Base-by-base conservation (phyloP, 2,329 filamentous ascomycete genomes). In the Talaromyces funiculosus region DNA sequence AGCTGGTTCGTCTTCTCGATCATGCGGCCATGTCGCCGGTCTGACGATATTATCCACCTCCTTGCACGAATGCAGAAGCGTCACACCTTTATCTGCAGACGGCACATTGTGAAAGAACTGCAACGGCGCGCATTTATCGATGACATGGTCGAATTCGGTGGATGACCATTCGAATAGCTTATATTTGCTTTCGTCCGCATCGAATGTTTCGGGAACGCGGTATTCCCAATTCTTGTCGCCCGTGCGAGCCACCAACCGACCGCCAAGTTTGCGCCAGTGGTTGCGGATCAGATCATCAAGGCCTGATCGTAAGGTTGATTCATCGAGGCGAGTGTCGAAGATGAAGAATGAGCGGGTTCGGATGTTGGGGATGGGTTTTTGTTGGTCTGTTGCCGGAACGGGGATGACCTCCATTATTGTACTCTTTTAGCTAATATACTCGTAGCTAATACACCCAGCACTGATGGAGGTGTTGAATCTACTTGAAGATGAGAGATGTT, bases 381-480 rank as follows among this genome's bases (percentile, higher is more conserved):
- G 54, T 7, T 57, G 54, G 54, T 57, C 54, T 18, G 54, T 57
- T 10, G 22, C n/a, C 6, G 8, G 6, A 12, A 35, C 40, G 20
- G 40, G 54, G 29, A 57, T 57, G 40, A 57, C 40, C 35, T 57
- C 54, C 54, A 57, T 57, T 33, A n/a, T 33, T 20, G n/a, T 51
- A n/a, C n/a, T n/a, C n/a, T n/a, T 22, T 26, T 45, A 45, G 8
- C 31, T 33, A 3, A 12, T 33, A 1, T 33, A 12, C 31, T 33
- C 31, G 31, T 10, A n/a, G n/a, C n/a, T n/a, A n/a, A n/a, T n/a
- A n/a, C n/a, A n/a, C n/a, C n/a, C n/a, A n/a, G n/a, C n/a, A n/a
- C n/a, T n/a, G 31, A 6, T 24, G 40, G 10, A 9, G 22, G 8
- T n/a, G 20, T 16, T 24, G 42, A 8, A n/a, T 12, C 26, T 45